Percentiles rank a stretch among this genome's conserved stretches.
phyloP scores from a whole-genome alignment of 345 rosid genomes.

The Schrenkiella parvula region DNA sequence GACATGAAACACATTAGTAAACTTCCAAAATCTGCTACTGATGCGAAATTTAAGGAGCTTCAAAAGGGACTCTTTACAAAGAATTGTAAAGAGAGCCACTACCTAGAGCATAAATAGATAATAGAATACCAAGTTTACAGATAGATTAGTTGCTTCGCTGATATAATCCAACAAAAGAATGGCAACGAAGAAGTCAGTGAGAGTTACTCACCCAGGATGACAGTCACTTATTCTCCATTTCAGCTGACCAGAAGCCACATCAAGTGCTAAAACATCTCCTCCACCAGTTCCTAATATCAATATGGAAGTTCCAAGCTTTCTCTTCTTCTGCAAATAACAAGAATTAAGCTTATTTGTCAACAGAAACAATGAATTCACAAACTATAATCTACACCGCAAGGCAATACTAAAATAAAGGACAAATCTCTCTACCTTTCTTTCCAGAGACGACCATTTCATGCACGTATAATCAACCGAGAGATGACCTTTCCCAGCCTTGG shows the following conservation, averaged over 20 bases:
- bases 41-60: not conserved
- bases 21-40: not conserved
- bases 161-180: not conserved
- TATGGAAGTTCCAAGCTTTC: slow-evolving; percentile 64
- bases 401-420: not conserved
- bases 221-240: slow-evolving; percentile 85
- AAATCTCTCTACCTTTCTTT: slow-evolving; percentile 44
- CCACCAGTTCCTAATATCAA: slow-evolving; percentile 83
- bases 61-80: not conserved
- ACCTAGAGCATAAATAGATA: not conserved
- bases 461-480: slow-evolving; percentile 74
- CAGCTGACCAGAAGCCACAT: slow-evolving; percentile 84
- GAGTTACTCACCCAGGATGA: slow-evolving; percentile 80
- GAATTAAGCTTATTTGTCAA: not conserved
- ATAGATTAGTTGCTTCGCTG: not conserved
- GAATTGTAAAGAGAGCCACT: not conserved
- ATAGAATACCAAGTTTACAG: not conserved
- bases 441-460: slow-evolving; percentile 73
- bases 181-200: not conserved
- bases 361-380: not conserved
- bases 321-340: slow-evolving; percentile 55
- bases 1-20: not conserved
- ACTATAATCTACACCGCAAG: not conserved
- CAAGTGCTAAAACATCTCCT: slow-evolving; percentile 91
- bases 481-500: slow-evolving; percentile 55